phyloP scores from a whole-genome alignment of 352 stramenopile species.

The Pythium graminicola region DNA sequence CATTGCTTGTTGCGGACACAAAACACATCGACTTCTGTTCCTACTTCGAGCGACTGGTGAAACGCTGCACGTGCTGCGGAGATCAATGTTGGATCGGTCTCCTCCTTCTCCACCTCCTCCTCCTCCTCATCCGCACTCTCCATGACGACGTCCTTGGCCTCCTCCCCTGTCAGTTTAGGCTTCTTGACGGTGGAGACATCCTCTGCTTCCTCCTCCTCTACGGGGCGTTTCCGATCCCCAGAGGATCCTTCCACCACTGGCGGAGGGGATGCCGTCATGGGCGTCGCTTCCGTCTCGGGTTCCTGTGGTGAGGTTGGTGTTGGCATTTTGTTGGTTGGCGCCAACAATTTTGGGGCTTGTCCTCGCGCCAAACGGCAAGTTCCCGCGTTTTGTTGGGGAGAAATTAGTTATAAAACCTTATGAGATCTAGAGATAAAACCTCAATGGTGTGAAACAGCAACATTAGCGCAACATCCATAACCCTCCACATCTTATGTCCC shows the following conservation, averaged over 20 bases:
- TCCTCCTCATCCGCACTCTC: constrained; percentile 2
- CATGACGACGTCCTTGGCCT: constrained; percentile 13
- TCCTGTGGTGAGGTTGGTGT: neutral
- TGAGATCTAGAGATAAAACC: constrained; percentile 3
- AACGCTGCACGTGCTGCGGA: constrained; percentile 19
- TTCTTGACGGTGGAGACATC: neutral
- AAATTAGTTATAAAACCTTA: constrained; percentile 4
- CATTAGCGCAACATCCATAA: constrained; percentile 6
- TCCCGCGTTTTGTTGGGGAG: constrained; percentile 2
- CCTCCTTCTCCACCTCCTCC: constrained; percentile 7
- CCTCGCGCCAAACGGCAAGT: constrained; percentile 8
- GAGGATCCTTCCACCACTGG: neutral
- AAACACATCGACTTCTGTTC: constrained; percentile 54
- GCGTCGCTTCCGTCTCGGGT: neutral
- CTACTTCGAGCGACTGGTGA: constrained; percentile 23
- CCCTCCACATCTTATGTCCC: constrained; percentile 10
- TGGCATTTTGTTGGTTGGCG: constrained; percentile 3
- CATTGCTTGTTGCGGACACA: constrained; percentile 43
- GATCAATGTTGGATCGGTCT: constrained; percentile 4
- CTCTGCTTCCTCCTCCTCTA: neutral
- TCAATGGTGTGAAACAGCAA: neutral
- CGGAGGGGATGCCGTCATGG: neutral
- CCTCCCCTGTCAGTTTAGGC: neutral
- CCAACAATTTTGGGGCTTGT: constrained; percentile 6
- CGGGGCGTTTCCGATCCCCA: neutral